Evolutionary conservation across 2,329 filamentous ascomycete genomes (phyloP), one percentile per base, ranked within the genome.

Genomic region (Sarocladiaceae sp.): DNA sequence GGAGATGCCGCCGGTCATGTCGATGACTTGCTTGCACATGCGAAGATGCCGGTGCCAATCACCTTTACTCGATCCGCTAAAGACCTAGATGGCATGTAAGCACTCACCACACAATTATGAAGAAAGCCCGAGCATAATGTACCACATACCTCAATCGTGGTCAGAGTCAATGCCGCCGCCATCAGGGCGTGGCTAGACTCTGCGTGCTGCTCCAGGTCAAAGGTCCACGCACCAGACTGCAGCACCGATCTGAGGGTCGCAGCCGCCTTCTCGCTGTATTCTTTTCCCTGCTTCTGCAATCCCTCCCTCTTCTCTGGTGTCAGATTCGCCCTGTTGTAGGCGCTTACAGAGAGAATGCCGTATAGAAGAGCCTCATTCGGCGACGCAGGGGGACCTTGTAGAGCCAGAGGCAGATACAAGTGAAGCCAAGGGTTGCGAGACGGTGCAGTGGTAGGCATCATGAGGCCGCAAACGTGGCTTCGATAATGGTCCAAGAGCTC

Each of bases 361-460:
- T 24, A 6, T 16, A 40, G 20, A 13, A 40, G 20, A n/a, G 18
- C 18, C 11, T 40, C 21, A 12, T 24, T 40, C 12, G 35, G 18
- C 16, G 20, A n/a, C 16, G 16, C n/a, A 11, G 16, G 16, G 10
- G 35, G 35, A 6, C 21, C 16, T 9, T 24, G 9, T 5, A 24
- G 21, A n/a, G 35, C 35, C 16, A 40, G 16, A 3, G 35, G 35
- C 12, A 40, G 35, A 20, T 40, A 40, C 12, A 40, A 21, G 5
- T 21, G 5, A 16, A 40, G 21, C 35, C 35, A 40, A 10, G 35
- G 35, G 24, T 40, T 40, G 10, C 21, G 15, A 3, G 35, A 40
- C 12, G 35, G 35, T 9, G 15, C 35, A 15, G 21, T 24, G 10
- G 35, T 40, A n/a, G 35, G 35, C 35, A 40, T 40, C 35, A 40